These are phyloP conservation scores for Trametes coccinea DNA, from an alignment of 768 basidiomycete genomes.

Conservation along the genomic window DNA sequence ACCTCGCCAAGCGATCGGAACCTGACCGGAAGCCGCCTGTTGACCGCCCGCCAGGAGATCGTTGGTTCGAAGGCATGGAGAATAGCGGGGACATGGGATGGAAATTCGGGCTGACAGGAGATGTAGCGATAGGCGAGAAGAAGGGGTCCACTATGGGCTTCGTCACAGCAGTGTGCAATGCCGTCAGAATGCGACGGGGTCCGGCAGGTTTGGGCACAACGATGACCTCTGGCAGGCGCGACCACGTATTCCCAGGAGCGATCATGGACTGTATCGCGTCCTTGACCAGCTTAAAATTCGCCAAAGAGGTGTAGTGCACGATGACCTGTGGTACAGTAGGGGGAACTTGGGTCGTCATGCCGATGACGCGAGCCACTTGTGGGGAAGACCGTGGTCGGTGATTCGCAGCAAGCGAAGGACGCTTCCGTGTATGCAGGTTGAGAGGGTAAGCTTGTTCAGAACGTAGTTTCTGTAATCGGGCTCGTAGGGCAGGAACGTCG, in stretches of 20 bases:
- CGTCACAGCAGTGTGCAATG: constrained; percentile 85
- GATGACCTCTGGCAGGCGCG: constrained; percentile 82
- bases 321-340: constrained; percentile 45
- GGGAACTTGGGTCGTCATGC: constrained; percentile 34
- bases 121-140: constrained; percentile 93
- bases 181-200: constrained; percentile 88
- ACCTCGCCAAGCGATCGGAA: constrained; percentile 63
- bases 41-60: constrained; percentile 49
- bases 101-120: constrained; percentile 76
- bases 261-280: constrained; percentile 78
- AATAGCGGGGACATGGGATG: constrained; percentile 49
- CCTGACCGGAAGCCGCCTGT: constrained; percentile 49
- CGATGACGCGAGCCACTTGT: constrained; percentile 64
- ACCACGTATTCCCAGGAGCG: constrained; percentile 45
- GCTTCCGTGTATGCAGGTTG: constrained; percentile 49
- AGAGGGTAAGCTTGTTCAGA: constrained; percentile 51
- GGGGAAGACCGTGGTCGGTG: constrained; percentile 82
- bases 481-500: constrained; percentile 76
- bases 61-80: constrained; percentile 34
- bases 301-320: constrained; percentile 88
- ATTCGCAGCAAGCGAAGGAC: constrained; percentile 64
- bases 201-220: constrained; percentile 98
- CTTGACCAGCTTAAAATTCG: constrained; percentile 86
- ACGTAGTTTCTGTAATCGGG: constrained; percentile 68
- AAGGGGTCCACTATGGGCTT: constrained; percentile 88